These are phyloP conservation scores for Pseudocercospora musae DNA, from an alignment of 2,329 filamentous ascomycete genomes.

Conservation along the genomic window DNA sequence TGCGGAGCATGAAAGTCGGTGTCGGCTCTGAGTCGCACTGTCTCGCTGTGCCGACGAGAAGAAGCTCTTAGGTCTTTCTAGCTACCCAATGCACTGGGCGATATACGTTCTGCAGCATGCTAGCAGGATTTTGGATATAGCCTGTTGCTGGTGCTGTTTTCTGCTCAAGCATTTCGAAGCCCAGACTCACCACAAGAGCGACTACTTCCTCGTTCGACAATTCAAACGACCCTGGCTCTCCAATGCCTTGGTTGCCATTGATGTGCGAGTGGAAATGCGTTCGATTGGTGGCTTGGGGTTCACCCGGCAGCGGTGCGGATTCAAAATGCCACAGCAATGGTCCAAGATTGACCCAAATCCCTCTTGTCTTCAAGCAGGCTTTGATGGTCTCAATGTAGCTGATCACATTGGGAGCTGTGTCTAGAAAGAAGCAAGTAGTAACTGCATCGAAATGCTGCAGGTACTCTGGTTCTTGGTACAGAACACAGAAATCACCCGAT, in stretches of 20 bases:
- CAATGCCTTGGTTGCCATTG: conserved; percentile 52
- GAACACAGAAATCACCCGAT: conserved; percentile 85
- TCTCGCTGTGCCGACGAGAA: neutral
- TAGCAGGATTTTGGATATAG: conserved; percentile 81
- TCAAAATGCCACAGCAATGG: conserved; percentile 96
- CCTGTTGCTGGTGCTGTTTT: conserved; percentile 61
- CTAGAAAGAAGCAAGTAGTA: conserved; percentile 90
- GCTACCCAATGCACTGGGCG: conserved; percentile 81
- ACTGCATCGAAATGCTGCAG: conserved; percentile 71
- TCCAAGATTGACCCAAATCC: conserved; percentile 84
- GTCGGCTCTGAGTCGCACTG: neutral
- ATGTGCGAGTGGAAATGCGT: neutral
- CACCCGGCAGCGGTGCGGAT: conserved; percentile 56
- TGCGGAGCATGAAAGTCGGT: neutral
- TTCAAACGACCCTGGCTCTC: conserved; percentile 86
- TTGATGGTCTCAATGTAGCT: conserved; percentile 81
- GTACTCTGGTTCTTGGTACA: conserved; percentile 68
- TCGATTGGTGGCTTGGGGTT: conserved; percentile 44
- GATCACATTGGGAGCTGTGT: conserved; percentile 91
- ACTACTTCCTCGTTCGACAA: conserved; percentile 86
- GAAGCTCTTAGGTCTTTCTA: conserved; percentile 54
- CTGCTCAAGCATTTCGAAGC: conserved; percentile 62
- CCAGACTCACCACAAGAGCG: conserved; percentile 67
- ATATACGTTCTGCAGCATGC: conserved; percentile 85
- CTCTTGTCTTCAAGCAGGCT: conserved; percentile 72